phyloP scores from a whole-genome alignment of 1,284 basidiomycete species.

The Fomes fomentarius region DNA sequence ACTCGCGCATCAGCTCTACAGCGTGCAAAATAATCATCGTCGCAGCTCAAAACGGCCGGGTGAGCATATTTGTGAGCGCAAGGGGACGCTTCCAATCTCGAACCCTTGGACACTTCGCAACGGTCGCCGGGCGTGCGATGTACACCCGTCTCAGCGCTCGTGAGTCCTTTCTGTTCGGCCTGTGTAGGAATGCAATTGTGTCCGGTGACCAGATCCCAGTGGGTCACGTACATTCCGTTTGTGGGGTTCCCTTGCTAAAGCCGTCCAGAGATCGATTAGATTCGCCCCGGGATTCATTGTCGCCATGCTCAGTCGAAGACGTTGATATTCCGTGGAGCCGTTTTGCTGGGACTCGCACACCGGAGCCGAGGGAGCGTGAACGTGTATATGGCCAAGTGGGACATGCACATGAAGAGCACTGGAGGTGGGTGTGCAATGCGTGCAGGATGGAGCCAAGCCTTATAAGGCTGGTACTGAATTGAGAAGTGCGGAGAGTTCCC shows the following conservation, averaged over 20 bases:
- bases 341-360: constrained; percentile 14
- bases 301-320: constrained; percentile 2
- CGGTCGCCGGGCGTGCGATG: constrained; percentile 12
- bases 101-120: constrained; percentile 10
- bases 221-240: not conserved
- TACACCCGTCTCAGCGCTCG: not conserved
- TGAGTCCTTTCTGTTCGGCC: not conserved
- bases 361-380: constrained; percentile 17
- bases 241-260: not conserved
- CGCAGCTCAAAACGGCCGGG: constrained; percentile 4
- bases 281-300: constrained; percentile 1
- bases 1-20: not conserved
- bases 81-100: not conserved
- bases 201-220: constrained; percentile 6
- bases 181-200: not conserved
- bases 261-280: constrained; percentile 6
- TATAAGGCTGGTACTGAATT: constrained; percentile 11
- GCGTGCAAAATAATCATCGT: constrained; percentile 3
- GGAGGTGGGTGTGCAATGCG: not conserved
- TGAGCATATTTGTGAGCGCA: not conserved
- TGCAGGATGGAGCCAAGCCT: constrained; percentile 15
- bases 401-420: not conserved
- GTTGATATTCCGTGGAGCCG: constrained; percentile 6
- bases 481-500: constrained; percentile 1
- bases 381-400: not conserved